Evolutionary conservation across 2,329 filamentous ascomycete species (phyloP).

Genomic region (Chalaropsis thielavioides): DNA sequence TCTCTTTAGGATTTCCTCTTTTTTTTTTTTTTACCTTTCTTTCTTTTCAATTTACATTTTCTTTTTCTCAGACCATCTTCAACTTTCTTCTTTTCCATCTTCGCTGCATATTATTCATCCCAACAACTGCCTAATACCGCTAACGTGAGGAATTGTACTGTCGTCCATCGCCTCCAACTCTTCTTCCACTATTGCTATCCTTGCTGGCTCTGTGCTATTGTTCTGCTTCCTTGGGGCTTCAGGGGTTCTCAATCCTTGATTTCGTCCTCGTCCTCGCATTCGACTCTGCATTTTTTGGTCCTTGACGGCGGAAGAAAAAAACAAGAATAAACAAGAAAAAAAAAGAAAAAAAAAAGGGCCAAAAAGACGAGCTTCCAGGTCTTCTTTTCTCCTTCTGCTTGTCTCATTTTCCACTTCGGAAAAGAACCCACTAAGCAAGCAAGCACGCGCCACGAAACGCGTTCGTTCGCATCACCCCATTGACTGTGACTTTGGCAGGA

Average conservation of each 20-base stretch:
- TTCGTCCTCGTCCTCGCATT: neutral
- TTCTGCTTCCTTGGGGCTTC: neutral
- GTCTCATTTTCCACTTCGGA: neutral
- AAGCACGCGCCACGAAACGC: constrained; percentile 8
- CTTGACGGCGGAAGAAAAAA: neutral
- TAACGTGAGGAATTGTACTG: too few relatives aligned
- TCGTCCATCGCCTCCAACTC: too few relatives aligned
- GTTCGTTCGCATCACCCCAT: constrained; percentile 8
- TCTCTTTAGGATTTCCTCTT: neutral
- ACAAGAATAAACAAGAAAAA: neutral
- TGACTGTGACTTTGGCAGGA: constrained; percentile 4
- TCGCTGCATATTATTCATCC: too few relatives aligned
- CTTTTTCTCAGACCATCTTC: too few relatives aligned
- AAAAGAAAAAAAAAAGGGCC: neutral
- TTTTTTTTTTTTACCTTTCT: neutral
- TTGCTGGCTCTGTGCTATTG: too few relatives aligned
- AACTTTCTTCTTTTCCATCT: too few relatives aligned
- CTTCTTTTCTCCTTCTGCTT: neutral
- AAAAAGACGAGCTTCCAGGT: too few relatives aligned
- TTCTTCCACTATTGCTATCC: too few relatives aligned
- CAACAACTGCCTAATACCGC: too few relatives aligned
- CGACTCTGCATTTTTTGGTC: neutral
- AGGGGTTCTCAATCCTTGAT: neutral
- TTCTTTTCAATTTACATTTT: neutral
- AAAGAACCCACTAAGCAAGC: neutral